Evolutionary conservation across 805 yeast species (phyloP), one percentile per base, ranked within the genome.

Genomic region (Brettanomyces nanus): DNA sequence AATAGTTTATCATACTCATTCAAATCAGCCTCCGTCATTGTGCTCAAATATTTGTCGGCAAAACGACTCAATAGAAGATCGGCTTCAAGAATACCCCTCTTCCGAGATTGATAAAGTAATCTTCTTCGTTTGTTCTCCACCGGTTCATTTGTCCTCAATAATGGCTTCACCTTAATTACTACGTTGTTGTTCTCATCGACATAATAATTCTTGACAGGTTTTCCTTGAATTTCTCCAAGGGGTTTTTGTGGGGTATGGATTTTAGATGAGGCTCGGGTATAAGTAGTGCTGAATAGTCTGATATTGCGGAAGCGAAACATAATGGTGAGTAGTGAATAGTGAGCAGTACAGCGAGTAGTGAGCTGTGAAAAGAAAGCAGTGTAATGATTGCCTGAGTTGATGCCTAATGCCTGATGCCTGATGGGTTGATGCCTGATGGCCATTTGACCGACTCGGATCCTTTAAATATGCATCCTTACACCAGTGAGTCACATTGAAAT

Each of bases 41-140:
- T 53, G 28, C 69, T 60, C 45, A 92, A 65, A 53, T 84, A 74
- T 53, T 73, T 73, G 52, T 86, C 77, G 20, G 97, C 95, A 60
- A 89, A 92, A 42, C 87, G 71, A 15, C 92, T 78, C 41, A 92
- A 69, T 31, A 92, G 64, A 49, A 92, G 65, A 56, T 92, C 98
- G 5, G 95, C 81, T 56, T 92, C 98, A 41, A 92, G 69, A 40
- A 92, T 92, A 27, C 98, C 98, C 56, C 98, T 75, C 60, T 92
- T 92, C 46, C 98, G 73, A 23, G 90, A 78, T 59, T 92, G 98
- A 60, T 92, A 92, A 2, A 85, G 65, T 50, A 92, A 65, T 45
- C 98, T 73, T n/a, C 96, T 94, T 48, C 87, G 72, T 61, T 85
- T 85, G 33, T 71, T 71, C 23, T 82, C 86, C 1, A 76, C 59